Evolutionary conservation across 495 filamentous ascomycete species (phyloP).

Genomic region (Xylaria longipes): DNA sequence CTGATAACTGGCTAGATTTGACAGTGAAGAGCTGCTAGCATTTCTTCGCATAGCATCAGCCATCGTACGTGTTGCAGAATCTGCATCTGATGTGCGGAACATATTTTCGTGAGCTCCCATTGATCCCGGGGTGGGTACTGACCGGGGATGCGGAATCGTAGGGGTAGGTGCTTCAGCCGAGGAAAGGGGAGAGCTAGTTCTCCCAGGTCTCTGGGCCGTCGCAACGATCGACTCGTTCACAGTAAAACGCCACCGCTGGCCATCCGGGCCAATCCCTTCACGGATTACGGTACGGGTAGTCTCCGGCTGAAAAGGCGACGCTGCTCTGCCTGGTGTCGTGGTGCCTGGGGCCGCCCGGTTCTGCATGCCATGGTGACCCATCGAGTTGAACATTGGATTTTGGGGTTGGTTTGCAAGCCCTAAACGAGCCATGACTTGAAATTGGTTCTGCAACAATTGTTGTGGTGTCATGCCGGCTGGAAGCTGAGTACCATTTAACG

Average conservation of each 20-base stretch:
- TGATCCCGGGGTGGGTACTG: conserved; percentile 29
- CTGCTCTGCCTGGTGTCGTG: conserved; percentile 33
- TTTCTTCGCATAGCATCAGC: conserved; percentile 56
- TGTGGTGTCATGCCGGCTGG: conserved; percentile 25
- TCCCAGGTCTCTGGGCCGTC: conserved; percentile 21
- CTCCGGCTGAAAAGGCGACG: conserved; percentile 28
- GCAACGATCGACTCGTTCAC: conserved; percentile 34
- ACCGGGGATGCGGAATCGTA: conserved; percentile 22
- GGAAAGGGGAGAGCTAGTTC: conserved; percentile 31
- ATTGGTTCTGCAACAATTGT: conserved; percentile 36
- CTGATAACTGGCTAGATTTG: conserved; percentile 41
- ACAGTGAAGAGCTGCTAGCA: conserved; percentile 49
- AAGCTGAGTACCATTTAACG: conserved; percentile 23
- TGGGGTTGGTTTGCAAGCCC: conserved; percentile 29
- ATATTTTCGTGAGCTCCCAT: conserved; percentile 45
- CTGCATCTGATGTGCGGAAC: conserved; percentile 50
- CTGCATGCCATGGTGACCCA: conserved; percentile 15
- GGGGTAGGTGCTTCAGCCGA: conserved; percentile 6
- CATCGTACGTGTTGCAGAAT: conserved; percentile 47
- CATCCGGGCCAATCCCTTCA: conserved; percentile 39
- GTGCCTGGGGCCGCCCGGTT: conserved; percentile 24
- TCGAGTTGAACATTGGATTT: conserved; percentile 3
- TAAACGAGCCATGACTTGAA: conserved; percentile 17
- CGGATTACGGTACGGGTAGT: conserved; percentile 32
- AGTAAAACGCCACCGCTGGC: conserved; percentile 40